Percentiles rank a stretch among this genome's conserved stretches.
Evolutionary conservation across 2,329 filamentous ascomycete species (phyloP).

Genomic region (Colletotrichum simmondsii): DNA sequence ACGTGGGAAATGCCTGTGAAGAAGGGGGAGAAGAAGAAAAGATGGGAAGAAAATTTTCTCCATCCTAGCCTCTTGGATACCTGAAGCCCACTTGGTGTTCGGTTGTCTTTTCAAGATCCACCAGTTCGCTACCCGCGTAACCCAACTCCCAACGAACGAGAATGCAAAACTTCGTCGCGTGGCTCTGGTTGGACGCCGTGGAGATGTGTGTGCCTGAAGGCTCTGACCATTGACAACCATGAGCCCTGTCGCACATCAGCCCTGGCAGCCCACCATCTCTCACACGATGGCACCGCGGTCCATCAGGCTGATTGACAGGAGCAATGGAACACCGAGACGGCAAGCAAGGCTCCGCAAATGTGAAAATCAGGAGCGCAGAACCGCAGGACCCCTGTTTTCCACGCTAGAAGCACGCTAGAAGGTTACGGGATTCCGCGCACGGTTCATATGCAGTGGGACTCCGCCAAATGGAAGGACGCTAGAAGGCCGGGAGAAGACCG

Average conservation of each 20-base stretch:
- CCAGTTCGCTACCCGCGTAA: background rate
- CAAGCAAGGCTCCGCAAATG: background rate
- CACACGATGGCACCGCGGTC: background rate
- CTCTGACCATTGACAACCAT: background rate
- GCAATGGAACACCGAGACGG: background rate
- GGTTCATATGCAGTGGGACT: background rate
- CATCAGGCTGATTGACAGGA: background rate
- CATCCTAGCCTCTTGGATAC: background rate
- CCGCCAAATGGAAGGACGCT: constrained; percentile 18
- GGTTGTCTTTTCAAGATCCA: background rate
- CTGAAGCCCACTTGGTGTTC: background rate
- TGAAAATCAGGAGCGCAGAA: background rate
- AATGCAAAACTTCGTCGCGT: background rate
- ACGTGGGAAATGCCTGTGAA: background rate
- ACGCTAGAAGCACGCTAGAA: constrained; percentile 33
- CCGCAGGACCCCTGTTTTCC: background rate
- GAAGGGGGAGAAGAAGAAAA: no score
- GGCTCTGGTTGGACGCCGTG: background rate
- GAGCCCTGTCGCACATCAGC: constrained; percentile 8
- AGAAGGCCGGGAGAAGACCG: constrained; percentile 25
- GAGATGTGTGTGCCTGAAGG: background rate
- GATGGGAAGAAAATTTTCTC: background rate
- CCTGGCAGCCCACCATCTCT: background rate
- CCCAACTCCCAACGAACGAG: background rate
- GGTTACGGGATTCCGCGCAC: background rate